A percentile compares a stretch with the other conserved stretches of the same genome.
These are phyloP conservation scores for Penicillium crystallinum DNA, from an alignment of 495 filamentous ascomycete genomes.

Conservation along the genomic window DNA sequence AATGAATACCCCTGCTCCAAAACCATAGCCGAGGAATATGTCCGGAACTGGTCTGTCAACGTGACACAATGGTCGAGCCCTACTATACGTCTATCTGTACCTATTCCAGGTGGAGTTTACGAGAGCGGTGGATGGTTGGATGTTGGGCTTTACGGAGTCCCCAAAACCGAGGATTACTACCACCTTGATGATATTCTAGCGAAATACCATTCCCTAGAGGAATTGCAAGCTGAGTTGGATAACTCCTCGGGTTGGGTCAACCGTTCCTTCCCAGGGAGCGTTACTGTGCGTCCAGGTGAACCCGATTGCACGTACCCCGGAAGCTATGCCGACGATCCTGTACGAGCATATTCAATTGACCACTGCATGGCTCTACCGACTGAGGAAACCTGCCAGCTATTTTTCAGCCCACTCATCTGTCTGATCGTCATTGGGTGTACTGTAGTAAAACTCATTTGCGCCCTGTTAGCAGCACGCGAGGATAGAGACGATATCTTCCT, in stretches of 20 bases:
- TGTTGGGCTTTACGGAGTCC: neutral
- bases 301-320: neutral
- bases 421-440: neutral
- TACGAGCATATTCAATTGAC: neutral
- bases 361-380: neutral
- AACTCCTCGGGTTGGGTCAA: neutral
- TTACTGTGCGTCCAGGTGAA: neutral
- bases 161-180: neutral
- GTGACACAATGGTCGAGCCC: neutral
- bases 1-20: neutral
- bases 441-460: neutral
- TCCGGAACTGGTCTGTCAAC: neutral
- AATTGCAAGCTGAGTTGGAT: neutral
- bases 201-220: neutral
- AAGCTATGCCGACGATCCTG: neutral
- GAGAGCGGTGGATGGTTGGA: neutral
- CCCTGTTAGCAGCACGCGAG: neutral
- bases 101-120: neutral
- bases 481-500: neutral
- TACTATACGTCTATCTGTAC: neutral
- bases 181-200: neutral
- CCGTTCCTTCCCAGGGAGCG: neutral
- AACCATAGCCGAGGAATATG: neutral
- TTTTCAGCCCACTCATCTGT: neutral
- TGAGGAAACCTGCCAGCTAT: neutral